Percentiles rank a stretch among this genome's conserved stretches.
Evolutionary conservation across 176 grass and related monocot species (phyloP).

Genomic region (Phoenix roebelenii): DNA sequence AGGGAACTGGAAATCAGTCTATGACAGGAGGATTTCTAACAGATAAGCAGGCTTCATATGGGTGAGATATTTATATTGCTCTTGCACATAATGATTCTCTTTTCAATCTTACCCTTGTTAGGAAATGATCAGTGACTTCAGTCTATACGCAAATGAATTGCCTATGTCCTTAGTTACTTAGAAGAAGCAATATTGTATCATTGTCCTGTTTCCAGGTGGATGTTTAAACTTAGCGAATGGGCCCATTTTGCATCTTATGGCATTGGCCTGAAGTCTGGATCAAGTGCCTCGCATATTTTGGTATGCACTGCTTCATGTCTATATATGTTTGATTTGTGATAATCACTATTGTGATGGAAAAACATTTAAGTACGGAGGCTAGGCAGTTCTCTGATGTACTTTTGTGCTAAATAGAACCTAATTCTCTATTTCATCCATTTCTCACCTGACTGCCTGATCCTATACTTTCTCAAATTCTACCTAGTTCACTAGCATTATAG

Average conservation of each 20-base stretch:
- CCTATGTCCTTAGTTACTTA: not conserved
- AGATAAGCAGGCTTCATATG: slow-evolving; percentile 89
- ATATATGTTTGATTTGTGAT: slow-evolving; percentile 17
- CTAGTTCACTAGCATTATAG: too few species aligned
- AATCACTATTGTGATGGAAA: not conserved
- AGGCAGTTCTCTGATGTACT: too few species aligned
- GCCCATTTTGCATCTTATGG: slow-evolving; percentile 77
- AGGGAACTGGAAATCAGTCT: slow-evolving; percentile 91
- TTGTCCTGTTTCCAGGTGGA: slow-evolving; percentile 52
- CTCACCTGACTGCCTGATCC: too few species aligned
- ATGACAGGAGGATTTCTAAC: slow-evolving; percentile 98
- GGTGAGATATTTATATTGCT: slow-evolving; percentile 36
- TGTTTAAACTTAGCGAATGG: slow-evolving; percentile 99
- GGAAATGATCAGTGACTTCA: too few species aligned
- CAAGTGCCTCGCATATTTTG: slow-evolving; percentile 86
- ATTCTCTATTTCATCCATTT: too few species aligned
- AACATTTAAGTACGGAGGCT: too few species aligned
- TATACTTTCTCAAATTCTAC: too few species aligned
- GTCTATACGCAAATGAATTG: not conserved
- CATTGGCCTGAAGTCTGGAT: slow-evolving; percentile 83
- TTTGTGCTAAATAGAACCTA: too few species aligned
- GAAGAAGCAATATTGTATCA: not conserved
- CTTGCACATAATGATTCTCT: slow-evolving; percentile 4
- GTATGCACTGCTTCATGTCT: slow-evolving; percentile 30
- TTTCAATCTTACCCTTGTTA: not conserved